phyloP scores from a whole-genome alignment of 768 basidiomycete genomes.

The Austroboletus festivus region DNA sequence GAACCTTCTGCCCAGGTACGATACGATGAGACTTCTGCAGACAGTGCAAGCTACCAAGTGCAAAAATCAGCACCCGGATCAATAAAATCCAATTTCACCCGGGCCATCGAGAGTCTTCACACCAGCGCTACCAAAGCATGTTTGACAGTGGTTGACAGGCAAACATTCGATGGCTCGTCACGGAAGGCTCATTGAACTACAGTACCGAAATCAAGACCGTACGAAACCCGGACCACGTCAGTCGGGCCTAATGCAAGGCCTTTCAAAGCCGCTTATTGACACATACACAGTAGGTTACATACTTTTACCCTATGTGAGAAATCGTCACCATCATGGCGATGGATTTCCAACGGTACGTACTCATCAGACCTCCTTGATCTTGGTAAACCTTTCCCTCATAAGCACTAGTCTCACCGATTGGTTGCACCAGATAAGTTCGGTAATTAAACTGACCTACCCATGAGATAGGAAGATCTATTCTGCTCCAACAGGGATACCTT shows the following conservation, averaged over 20 bases:
- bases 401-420: no score
- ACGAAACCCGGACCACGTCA: constrained; percentile 27
- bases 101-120: constrained; percentile 18
- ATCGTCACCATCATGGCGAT: neutral
- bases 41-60: constrained; percentile 13
- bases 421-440: no score
- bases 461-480: no score
- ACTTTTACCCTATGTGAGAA: constrained; percentile 24
- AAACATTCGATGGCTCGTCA: constrained; percentile 12
- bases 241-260: constrained; percentile 29
- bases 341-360: constrained; percentile 13
- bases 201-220: constrained; percentile 23
- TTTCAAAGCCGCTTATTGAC: constrained; percentile 23
- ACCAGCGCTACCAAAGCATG: constrained; percentile 17
- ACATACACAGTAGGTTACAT: constrained; percentile 33
- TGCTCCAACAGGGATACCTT: no score
- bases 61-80: neutral
- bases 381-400: no score
- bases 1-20: constrained; percentile 26
- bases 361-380: constrained; percentile 65
- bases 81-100: constrained; percentile 1
- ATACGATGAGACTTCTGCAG: constrained; percentile 23
- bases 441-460: no score
- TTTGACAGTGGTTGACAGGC: constrained; percentile 24
- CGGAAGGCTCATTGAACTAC: constrained; percentile 15